Base-by-base conservation (phyloP, 1,284 basidiomycete genomes). In the Salmacisia buchloeana region DNA sequence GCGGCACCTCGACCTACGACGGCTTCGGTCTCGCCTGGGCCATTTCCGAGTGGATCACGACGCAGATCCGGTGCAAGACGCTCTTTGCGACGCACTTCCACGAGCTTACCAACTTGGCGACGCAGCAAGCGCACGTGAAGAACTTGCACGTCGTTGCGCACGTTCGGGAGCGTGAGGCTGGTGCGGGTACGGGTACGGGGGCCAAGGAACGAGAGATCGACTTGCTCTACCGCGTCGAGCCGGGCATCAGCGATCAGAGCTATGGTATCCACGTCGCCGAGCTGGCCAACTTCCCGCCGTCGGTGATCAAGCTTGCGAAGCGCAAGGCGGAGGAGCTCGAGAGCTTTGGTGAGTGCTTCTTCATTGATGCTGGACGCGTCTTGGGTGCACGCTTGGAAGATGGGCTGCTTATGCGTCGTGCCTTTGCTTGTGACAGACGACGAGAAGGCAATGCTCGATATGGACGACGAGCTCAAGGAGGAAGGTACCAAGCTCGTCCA, bases 1-100 rank as follows among this genome's bases (percentile, higher is more conserved):
- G 94, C 82, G 94, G 94, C n/a, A 98, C 96, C 0, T 97, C 93
- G 0, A 98, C 96, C 0, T 97, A 97, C 74, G 96, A 99, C 80
- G 96, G 96, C 0, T 98, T 98, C 75, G 96, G 96, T 12, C 85
- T 99, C 1, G 96, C 96, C 0, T 99, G 94, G 94, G 93, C 94
- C 1, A 98, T 98, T 71, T 94, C 92, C 35, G 96, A 98, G 57
- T 62, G 94, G 77, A 96, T 99, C 68, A 92, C 92, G 1, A 90
- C 88, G 1, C 84, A 91, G 69, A 94, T 97, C 52, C 88, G 96
- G 25, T 72, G 70, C 69, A 78, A 77, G 61, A 74, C 92, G 76
- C 84, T 98, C 5, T 99, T 99, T 75, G 96, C 96, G 0, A 97
- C 94, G 0, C 94, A 98, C 80, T 99, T 97, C 82, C 94, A 98